phyloP scores from a whole-genome alignment of 495 filamentous ascomycete species.

The Geopyxis carbonaria region DNA sequence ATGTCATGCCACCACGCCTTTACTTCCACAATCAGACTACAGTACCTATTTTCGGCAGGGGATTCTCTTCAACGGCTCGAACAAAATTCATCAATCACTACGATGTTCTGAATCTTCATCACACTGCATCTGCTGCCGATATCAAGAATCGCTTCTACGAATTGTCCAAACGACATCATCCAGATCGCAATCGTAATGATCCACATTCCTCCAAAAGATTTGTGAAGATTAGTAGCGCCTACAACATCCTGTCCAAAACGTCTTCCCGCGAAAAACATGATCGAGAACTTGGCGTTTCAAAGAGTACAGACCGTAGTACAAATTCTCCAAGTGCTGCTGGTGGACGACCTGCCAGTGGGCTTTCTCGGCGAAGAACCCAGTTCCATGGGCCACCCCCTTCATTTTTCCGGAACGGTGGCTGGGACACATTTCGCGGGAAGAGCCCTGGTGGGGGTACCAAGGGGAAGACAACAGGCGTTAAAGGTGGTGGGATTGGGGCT shows the following conservation, averaged over 20 bases:
- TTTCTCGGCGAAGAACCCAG: constrained; percentile 54
- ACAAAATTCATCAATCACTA: no score
- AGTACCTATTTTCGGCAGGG: no score
- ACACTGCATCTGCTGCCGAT: constrained; percentile 48
- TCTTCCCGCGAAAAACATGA: constrained; percentile 66
- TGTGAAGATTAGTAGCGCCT: constrained; percentile 72
- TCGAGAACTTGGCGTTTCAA: constrained; percentile 38
- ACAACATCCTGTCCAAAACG: constrained; percentile 54
- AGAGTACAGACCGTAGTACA: constrained; percentile 20
- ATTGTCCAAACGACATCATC: constrained; percentile 85
- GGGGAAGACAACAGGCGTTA: constrained; percentile 9
- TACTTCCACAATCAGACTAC: no score
- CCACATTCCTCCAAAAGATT: constrained; percentile 59
- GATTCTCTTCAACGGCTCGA: no score
- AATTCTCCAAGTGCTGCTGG: constrained; percentile 36
- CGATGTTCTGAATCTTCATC: constrained; percentile 57
- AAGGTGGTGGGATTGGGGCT: constrained; percentile 7
- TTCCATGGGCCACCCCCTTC: constrained; percentile 77
- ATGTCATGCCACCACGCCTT: no score
- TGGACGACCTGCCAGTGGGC: constrained; percentile 58
- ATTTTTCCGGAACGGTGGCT: constrained; percentile 69
- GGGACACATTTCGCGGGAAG: constrained; percentile 38
- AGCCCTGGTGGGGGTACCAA: constrained; percentile 29
- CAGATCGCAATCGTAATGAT: constrained; percentile 71
- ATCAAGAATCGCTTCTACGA: constrained; percentile 91